Evolutionary conservation across 257 asterid species (phyloP).

Genomic region (Gentiana dahurica): DNA sequence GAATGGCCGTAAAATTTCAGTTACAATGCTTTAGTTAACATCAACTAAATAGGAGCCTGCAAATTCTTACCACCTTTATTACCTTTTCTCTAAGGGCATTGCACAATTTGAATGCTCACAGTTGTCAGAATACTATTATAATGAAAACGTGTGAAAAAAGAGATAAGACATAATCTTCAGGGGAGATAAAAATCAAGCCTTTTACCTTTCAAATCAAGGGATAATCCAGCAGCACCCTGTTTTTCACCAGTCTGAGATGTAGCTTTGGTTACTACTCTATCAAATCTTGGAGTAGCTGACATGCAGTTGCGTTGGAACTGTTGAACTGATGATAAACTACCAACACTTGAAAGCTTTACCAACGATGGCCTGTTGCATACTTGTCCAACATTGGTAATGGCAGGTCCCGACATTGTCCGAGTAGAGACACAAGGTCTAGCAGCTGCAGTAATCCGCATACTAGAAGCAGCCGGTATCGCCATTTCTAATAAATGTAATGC

Average conservation of each 20-base stretch:
- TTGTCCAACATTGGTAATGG: conserved; percentile 21
- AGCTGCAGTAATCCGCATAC: conserved; percentile 46
- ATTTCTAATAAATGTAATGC: conserved; percentile 21
- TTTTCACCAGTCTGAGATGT: conserved; percentile 42
- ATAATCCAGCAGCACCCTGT: conserved; percentile 43
- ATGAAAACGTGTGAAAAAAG: neutral
- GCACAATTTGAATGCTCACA: neutral
- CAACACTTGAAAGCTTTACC: conserved; percentile 45
- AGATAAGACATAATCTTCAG: neutral
- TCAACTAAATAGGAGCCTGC: neutral
- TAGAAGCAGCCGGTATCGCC: conserved; percentile 62
- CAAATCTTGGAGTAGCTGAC: conserved; percentile 33
- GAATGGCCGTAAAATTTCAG: neutral
- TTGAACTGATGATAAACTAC: conserved; percentile 36
- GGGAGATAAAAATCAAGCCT: conserved; percentile 27
- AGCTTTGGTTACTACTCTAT: conserved; percentile 41
- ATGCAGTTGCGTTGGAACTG: conserved; percentile 32
- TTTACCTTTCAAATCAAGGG: conserved; percentile 66
- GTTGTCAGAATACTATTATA: neutral
- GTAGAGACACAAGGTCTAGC: conserved; percentile 43
- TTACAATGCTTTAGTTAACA: neutral
- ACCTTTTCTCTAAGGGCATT: neutral
- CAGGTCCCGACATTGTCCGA: conserved; percentile 19
- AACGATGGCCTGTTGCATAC: conserved; percentile 24
- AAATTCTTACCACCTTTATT: neutral